These are phyloP conservation scores for Globisporangium nodosum DNA, from an alignment of 352 stramenopile genomes.

Conservation along the genomic window DNA sequence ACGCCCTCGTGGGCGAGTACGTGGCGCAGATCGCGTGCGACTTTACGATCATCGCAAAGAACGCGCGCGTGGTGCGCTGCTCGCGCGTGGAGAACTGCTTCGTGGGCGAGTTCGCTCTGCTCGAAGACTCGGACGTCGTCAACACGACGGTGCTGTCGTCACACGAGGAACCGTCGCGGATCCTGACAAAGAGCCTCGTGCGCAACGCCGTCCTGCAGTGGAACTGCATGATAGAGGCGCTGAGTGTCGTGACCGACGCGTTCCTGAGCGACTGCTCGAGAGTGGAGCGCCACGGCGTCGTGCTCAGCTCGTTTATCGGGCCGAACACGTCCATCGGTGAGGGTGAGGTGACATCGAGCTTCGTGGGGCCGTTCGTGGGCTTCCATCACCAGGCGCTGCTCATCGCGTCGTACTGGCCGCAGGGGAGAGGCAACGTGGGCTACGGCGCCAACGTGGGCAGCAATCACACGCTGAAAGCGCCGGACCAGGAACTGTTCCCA, in stretches of 20 bases:
- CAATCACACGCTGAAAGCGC: constrained; percentile 94
- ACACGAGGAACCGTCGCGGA: constrained; percentile 27
- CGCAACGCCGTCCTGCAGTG: constrained; percentile 64
- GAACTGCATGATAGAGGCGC: constrained; percentile 53
- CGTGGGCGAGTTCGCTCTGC: constrained; percentile 45
- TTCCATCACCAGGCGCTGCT: constrained; percentile 94
- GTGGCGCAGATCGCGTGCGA: constrained; percentile 27
- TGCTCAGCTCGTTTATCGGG: constrained; percentile 84
- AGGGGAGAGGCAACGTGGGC: constrained; percentile 91
- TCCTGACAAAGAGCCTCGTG: constrained; percentile 62
- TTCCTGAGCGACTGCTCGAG: constrained; percentile 78
- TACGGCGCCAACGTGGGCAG: constrained; percentile 95
- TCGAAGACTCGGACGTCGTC: constrained; percentile 57
- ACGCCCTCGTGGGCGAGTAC: constrained; percentile 50
- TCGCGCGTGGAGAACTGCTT: constrained; percentile 55
- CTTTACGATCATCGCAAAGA: constrained; percentile 43
- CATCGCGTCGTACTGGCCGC: constrained; percentile 89
- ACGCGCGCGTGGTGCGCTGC: constrained; percentile 60
- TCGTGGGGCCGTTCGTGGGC: constrained; percentile 92
- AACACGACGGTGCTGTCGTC: constrained; percentile 70
- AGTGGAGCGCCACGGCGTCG: constrained; percentile 77
- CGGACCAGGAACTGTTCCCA: constrained; percentile 86
- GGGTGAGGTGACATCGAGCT: constrained; percentile 87
- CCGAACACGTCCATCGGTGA: constrained; percentile 83
- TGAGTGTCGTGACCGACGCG: constrained; percentile 56